Evolutionary conservation across 495 filamentous ascomycete genomes (phyloP), one percentile per base, ranked within the genome.

Genomic region (Aspergillus sclerotiicarbonarius): DNA sequence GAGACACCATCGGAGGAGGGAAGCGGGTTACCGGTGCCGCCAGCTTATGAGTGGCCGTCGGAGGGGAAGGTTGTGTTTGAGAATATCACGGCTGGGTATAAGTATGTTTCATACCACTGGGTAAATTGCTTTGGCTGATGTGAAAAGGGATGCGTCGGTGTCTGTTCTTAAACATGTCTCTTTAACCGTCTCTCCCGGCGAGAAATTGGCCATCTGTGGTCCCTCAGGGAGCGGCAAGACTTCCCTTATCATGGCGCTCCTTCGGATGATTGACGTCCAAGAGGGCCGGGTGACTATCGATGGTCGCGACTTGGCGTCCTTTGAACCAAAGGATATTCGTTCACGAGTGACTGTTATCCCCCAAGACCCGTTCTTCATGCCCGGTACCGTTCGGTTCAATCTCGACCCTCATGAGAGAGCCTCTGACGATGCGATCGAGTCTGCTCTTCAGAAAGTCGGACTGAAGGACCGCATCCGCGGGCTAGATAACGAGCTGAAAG

Each of bases 191-290:
- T 13, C 39, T 2, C 35, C 66, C 8, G 68, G 70, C 10, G 61
- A 73, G 37, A 78, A 70, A 20, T 56, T 78, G 3, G 73, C 68
- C 15, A 66, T 78, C 43, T 73, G 68, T 47, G 73, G 75, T 7
- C 58, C 64, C 5, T 76, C 72, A 8, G 75, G 75, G 2, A 73
- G 71, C 56, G 71, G 71, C 6, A 75, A 71, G 56, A 62, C 64
- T 25, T 59, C 61, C 32, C 41, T 70, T 8, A 31, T 62, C 6
- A 29, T 53, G 21, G 31, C 53, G 4, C 48, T 63, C 19, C 43
- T 57, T 13, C 57, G 49, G 29, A 43, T 63, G 47, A 29, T 60
- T 8, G 57, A 60, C 12, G 7, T 58, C n/a, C 58, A 54, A 4
- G 44, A 21, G 1, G 61, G 61, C 7, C 13, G 44, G 4, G 29